Evolutionary conservation across 139 green algal genomes (phyloP).

Genomic region (Mesostigma viride): DNA sequence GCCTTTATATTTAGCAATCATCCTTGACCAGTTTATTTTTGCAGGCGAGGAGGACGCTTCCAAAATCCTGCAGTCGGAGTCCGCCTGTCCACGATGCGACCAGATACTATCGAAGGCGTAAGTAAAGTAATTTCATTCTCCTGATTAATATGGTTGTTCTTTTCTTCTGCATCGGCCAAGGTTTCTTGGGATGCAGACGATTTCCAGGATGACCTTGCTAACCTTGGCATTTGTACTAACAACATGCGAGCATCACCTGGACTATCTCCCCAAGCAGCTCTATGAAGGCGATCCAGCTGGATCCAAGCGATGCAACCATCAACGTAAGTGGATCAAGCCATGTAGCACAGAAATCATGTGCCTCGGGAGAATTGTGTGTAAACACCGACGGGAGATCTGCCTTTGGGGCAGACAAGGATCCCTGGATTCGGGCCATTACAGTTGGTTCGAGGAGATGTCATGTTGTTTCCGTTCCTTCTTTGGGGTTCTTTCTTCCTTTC

Average conservation of each 20-base stretch:
- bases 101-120: conserved; percentile 22
- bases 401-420: not conserved
- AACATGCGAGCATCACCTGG: not conserved
- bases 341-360: too few relatives aligned
- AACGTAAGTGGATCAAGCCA: conserved; percentile 13
- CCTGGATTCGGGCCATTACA: not conserved
- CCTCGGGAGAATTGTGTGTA: too few relatives aligned
- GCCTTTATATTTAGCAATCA: not conserved
- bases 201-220: not conserved
- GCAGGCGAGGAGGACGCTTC: conserved; percentile 17
- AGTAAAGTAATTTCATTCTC: not conserved
- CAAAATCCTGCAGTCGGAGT: conserved; percentile 17
- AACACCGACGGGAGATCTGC: too few relatives aligned
- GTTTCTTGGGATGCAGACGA: not conserved
- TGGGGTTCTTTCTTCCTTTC: not conserved
- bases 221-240: not conserved
- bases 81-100: conserved; percentile 22
- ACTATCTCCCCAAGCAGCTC: conserved; percentile 14
- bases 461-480: not conserved
- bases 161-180: not conserved
- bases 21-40: not conserved
- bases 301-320: conserved; percentile 22
- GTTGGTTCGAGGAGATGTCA: not conserved
- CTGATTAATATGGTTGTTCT: not conserved
- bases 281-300: conserved; percentile 28